Percentiles rank a stretch among this genome's conserved stretches.
Conservation (phyloP, 2,329 filamentous ascomycete species). For the Triangularia verruculosa region DNA sequence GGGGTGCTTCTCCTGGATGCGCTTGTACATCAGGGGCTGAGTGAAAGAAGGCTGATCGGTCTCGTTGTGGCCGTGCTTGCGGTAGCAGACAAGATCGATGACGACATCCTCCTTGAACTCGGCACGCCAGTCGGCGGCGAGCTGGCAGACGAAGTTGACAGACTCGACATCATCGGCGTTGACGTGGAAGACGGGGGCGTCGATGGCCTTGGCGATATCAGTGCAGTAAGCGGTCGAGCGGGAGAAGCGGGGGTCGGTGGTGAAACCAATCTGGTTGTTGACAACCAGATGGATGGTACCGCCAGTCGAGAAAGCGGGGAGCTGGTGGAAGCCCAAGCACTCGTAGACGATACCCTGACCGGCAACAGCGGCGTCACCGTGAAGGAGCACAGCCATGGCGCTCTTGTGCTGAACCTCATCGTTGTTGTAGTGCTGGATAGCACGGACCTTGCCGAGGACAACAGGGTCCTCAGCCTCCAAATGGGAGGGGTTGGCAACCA, state of each 20-base stretch:
- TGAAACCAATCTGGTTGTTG: constrained; percentile 99
- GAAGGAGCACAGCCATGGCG: constrained; percentile 92
- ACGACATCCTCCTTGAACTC: constrained; percentile 99
- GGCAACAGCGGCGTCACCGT: constrained; percentile 96
- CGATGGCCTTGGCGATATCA: constrained; percentile 97
- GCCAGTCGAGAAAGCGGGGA: constrained; percentile 94
- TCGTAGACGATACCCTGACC: constrained; percentile 98
- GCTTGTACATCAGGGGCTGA: constrained; percentile 99
- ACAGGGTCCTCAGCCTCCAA: constrained; percentile 97
- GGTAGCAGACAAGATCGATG: constrained; percentile 97
- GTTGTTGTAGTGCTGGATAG: constrained; percentile 98
- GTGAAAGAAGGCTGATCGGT: constrained; percentile 99
- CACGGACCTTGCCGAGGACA: constrained; percentile 93
- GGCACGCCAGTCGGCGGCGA: constrained; percentile 95
- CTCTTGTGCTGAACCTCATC: constrained; percentile 85
- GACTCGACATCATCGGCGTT: constrained; percentile 98
- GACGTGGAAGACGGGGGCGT: constrained; percentile 98
- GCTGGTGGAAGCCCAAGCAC: constrained; percentile 93
- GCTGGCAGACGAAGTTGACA: constrained; percentile 95
- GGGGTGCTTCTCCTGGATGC: constrained; percentile 77
- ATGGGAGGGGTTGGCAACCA: constrained; percentile 98
- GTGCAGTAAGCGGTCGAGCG: constrained; percentile 98
- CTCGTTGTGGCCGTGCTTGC: constrained; percentile 98
- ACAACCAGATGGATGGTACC: constrained; percentile 96
- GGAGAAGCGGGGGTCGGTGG: constrained; percentile 94